Conservation (phyloP, 225 moss, liverwort and hornwort genomes). For the Polytrichum commune region DNA sequence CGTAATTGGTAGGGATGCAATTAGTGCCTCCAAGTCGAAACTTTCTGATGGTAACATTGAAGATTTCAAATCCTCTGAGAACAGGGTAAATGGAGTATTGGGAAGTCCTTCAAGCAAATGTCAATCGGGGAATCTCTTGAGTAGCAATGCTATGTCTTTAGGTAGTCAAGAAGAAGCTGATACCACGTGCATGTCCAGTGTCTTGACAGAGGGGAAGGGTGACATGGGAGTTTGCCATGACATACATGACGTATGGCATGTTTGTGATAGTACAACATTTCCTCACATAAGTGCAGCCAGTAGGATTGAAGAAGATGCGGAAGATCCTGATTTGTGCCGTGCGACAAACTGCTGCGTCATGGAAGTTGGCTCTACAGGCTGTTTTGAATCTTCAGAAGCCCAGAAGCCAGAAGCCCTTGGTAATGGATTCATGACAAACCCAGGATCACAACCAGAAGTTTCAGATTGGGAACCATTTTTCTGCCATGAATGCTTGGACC, state of each 20-base stretch:
- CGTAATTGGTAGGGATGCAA: not conserved
- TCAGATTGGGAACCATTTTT: constrained; percentile 53
- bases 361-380: not conserved
- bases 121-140: not conserved
- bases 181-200: not conserved
- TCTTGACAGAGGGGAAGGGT: constrained; percentile 3
- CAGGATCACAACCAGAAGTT: constrained; percentile 36
- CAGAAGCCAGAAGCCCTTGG: constrained; percentile 39
- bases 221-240: constrained; percentile 3
- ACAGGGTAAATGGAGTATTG: not conserved
- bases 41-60: not conserved
- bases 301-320: constrained; percentile 6
- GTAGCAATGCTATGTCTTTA: not conserved
- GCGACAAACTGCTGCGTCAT: constrained; percentile 21
- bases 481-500: constrained; percentile 56
- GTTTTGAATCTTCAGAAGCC: constrained; percentile 8
- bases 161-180: not conserved
- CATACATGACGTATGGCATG: too few relatives aligned
- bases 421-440: constrained; percentile 76
- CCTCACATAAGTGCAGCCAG: not conserved
- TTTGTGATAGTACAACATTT: constrained; percentile 2
- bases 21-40: not conserved
- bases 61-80: not conserved
- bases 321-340: constrained; percentile 24
- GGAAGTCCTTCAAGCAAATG: not conserved